Base-by-base conservation (phyloP, 768 basidiomycete genomes). In the Neoboletus subvelutipes region DNA sequence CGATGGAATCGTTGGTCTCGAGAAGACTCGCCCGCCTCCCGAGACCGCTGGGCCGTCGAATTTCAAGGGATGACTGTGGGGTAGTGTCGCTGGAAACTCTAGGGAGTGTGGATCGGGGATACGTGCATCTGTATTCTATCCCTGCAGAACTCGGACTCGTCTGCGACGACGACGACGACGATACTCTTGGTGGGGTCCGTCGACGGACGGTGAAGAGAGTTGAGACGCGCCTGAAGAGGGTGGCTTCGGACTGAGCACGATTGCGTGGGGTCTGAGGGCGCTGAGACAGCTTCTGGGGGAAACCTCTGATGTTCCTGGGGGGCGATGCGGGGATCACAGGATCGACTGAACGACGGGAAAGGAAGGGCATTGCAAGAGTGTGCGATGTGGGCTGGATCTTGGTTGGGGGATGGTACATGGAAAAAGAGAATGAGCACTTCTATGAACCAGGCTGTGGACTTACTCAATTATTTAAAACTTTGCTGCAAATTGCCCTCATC, bases 41-140 rank as follows among this genome's bases (percentile, higher is more conserved):
- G 18, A 71, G 39, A 31, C 70, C 70, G 20, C 70, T 71, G 11
- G 70, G 70, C 15, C 70, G 67, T 34, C 70, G 68, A 37, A 71
- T 71, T 56, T 71, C 70, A 2, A 71, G 68, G 18, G 72, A 73
- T 28, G 67, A 63, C 12, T 52, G 49, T 9, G 63, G 50, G 6
- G 59, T 62, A 2, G 66, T 62, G 40, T 57, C 57, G 52, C 56
- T 66, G 15, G 70, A 71, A n/a, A 58, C 20, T 29, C 70, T 58
- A 1, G 71, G 55, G 36, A 70, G 60, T 5, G 39, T 12, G 13
- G 50, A 15, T 39, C 59, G 45, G 4, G 62, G 57, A 9, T 48
- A 47, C 0, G 72, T 20, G 28, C 47, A 60, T 34, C 54, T 58
- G 29, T 61, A 62, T 29, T 55, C 70, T 10, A 73, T 57, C 12